Evolutionary conservation across 2,329 filamentous ascomycete species (phyloP), one percentile per base, ranked within the genome.

Genomic region (Fusarium virguliforme): DNA sequence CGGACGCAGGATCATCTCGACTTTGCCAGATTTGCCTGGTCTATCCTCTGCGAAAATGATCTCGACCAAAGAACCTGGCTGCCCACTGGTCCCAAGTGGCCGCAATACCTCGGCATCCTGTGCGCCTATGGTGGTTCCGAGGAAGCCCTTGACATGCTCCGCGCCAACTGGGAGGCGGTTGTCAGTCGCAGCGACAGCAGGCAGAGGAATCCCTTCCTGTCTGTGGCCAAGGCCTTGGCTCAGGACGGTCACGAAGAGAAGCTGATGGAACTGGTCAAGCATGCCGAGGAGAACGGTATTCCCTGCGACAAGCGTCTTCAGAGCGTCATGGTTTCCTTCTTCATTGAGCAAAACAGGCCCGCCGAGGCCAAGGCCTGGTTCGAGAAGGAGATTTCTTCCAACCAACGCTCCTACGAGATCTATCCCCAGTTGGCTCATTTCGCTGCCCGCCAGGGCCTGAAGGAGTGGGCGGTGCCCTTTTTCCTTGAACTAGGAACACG

Each of bases 341-440:
- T 91, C 73, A 88, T 91, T 1, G 78, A 83, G 12, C 85, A 84
- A 48, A 83, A 90, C 71, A 83, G 89, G 51, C 76, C 91, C 4
- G 78, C 84, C n/a, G 86, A 88, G 67, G 90, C 90, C 3, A 90
- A 92, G 75, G 78, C 83, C 12, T 94, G 94, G 88, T 94, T 92
- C 74, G 81, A 86, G 24, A 88, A 87, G 67, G 83, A 87, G 1
- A 81, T 90, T 4, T 75, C 81, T 9, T 60, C 75, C 12, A 63
- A 65, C 12, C 64, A 63, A 9, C 70, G 66, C 28, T 71, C 62
- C 24, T 64, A 70, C 13, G 67, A 73, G 15, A 73, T 78, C 3
- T 80, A 80, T 50, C 75, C 76, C 18, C 59, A 72, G 3, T 35
- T 82, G n/a, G 81, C 80, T 4, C 71, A 68, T 41, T 90, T 91